A percentile compares a stretch with the other conserved stretches of the same genome.
Evolutionary conservation across 257 asterid genomes (phyloP).

Genomic region (Solanum pimpinellifolium): DNA sequence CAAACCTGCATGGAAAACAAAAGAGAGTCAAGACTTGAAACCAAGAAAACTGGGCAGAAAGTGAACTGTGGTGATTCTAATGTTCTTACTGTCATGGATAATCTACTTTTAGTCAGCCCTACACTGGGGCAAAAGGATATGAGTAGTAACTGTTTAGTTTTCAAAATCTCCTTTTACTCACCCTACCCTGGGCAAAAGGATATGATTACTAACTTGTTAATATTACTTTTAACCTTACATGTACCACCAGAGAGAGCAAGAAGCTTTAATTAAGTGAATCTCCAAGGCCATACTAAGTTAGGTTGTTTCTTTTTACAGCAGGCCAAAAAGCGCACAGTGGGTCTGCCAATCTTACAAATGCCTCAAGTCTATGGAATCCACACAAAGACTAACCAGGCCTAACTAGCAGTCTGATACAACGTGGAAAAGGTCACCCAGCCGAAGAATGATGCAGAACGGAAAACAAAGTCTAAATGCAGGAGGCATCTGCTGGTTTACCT

Average conservation of each 20-base stretch:
- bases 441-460: not conserved
- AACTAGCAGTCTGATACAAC: not conserved
- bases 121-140: not conserved
- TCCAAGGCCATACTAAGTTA: not conserved
- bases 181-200: not conserved
- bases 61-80: not conserved
- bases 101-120: not conserved
- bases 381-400: not conserved
- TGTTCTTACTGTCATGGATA: not conserved
- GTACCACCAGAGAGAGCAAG: not conserved
- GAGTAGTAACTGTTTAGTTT: not conserved
- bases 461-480: not conserved
- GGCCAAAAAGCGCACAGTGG: not conserved
- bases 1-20: slow-evolving; percentile 34
- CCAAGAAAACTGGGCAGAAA: not conserved
- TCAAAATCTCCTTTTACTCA: not conserved
- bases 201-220: not conserved
- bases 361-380: not conserved
- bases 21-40: not conserved
- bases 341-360: not conserved
- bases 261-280: not conserved
- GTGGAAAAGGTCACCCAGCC: not conserved
- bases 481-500: slow-evolving; percentile 30
- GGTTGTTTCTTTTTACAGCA: not conserved
- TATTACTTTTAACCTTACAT: not conserved